phyloP scores from a whole-genome alignment of 2,329 filamentous ascomycete species.

The Clarireedia monteithiana region DNA sequence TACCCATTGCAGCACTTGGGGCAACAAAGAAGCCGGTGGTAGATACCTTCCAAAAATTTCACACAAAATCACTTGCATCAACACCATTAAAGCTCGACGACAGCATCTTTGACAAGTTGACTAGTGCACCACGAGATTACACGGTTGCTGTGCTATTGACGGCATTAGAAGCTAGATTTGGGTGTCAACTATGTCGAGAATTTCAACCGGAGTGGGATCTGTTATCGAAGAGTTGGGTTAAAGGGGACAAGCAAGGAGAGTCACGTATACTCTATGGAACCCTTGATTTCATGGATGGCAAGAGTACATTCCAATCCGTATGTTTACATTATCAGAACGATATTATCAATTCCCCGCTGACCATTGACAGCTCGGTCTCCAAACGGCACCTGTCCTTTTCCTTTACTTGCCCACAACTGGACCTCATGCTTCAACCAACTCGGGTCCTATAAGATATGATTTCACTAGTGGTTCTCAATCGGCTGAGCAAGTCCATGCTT shows the following conservation, averaged over 20 bases:
- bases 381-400: conserved; percentile 87
- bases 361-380: conserved; percentile 65
- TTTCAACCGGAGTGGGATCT: conserved; percentile 95
- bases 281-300: conserved; percentile 81
- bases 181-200: conserved; percentile 78
- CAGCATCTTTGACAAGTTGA: conserved; percentile 65
- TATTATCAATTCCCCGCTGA: background rate
- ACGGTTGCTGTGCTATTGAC: conserved; percentile 76
- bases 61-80: conserved; percentile 56
- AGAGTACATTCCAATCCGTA: conserved; percentile 80
- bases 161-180: conserved; percentile 73
- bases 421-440: conserved; percentile 63
- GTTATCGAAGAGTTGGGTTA: conserved; percentile 76
- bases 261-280: conserved; percentile 72
- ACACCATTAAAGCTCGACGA: conserved; percentile 74
- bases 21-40: conserved; percentile 52
- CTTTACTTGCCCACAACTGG: conserved; percentile 82
- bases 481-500: conserved; percentile 71
- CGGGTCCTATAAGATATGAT: conserved; percentile 71
- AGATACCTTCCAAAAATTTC: conserved; percentile 65
- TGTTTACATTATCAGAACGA: conserved; percentile 6
- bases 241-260: conserved; percentile 69
- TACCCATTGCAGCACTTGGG: conserved; percentile 52
- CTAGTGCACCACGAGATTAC: conserved; percentile 73
- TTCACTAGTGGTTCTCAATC: conserved; percentile 66